phyloP scores from a whole-genome alignment of 2,329 filamentous ascomycete genomes.

The Huntiella bhutanensis region DNA sequence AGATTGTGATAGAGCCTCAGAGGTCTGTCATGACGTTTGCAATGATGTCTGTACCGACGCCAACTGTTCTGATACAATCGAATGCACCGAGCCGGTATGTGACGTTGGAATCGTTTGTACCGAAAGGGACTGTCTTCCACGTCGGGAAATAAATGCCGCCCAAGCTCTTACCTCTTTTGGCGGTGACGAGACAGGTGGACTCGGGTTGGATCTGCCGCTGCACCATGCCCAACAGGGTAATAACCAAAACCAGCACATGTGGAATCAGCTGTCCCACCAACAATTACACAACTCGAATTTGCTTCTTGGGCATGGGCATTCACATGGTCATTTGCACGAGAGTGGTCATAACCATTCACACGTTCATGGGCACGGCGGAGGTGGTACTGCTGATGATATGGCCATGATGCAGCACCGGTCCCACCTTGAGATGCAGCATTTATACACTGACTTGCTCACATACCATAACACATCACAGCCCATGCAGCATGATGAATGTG shows the following conservation, averaged over 20 bases:
- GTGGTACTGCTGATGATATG: too few relatives aligned
- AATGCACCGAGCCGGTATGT: conserved; percentile 8
- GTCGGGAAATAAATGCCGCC: conserved; percentile 14
- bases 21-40: conserved; percentile 24
- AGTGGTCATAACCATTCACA: background rate
- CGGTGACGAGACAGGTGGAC: conserved; percentile 1
- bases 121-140: conserved; percentile 8
- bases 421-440: conserved; percentile 3
- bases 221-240: background rate
- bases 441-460: conserved; percentile 7
- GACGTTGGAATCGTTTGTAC: conserved; percentile 13
- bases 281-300: too few relatives aligned
- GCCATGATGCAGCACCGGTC: background rate
- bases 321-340: background rate
- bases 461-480: conserved; percentile 11
- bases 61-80: conserved; percentile 16
- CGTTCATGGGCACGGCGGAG: background rate
- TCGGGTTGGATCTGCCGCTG: conserved; percentile 1
- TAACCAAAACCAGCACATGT: background rate
- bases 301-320: background rate
- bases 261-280: too few relatives aligned
- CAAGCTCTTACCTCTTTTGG: conserved; percentile 18
- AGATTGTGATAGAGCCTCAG: conserved; percentile 18
- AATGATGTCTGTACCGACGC: conserved; percentile 22
- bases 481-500: conserved; percentile 10